These are phyloP conservation scores for Aquanectria penicillioides DNA, from an alignment of 2,329 filamentous ascomycete genomes.

Conservation along the genomic window DNA sequence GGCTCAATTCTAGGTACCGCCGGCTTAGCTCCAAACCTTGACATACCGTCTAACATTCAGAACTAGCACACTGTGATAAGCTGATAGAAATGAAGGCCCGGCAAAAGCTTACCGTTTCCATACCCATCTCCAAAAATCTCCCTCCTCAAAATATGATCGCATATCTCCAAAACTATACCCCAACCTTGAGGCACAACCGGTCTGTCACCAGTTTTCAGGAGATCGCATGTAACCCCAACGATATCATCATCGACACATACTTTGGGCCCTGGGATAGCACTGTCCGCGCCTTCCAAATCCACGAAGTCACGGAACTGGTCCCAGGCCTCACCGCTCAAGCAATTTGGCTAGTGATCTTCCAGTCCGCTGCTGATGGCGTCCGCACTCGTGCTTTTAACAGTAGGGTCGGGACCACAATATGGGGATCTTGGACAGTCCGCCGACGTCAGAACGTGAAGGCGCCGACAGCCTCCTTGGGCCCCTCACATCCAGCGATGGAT, in stretches of 20 bases:
- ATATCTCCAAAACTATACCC: slow-evolving; percentile 50
- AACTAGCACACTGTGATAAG: neutral
- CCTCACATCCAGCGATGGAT: slow-evolving; percentile 17
- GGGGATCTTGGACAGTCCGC: slow-evolving; percentile 45
- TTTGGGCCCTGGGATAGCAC: slow-evolving; percentile 48
- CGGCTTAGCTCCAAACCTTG: no score
- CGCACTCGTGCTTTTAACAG: slow-evolving; percentile 51
- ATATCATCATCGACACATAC: slow-evolving; percentile 50
- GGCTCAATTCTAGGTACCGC: no score
- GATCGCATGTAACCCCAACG: slow-evolving; percentile 42
- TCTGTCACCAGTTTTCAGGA: slow-evolving; percentile 46
- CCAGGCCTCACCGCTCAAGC: slow-evolving; percentile 51
- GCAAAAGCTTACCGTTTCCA: slow-evolving; percentile 36
- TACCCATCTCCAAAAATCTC: slow-evolving; percentile 50
- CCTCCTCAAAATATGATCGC: slow-evolving; percentile 47
- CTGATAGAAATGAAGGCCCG: neutral
- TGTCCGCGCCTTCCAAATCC: slow-evolving; percentile 41
- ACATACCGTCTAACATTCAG: no score
- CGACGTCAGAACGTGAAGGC: slow-evolving; percentile 10
- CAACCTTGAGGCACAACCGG: slow-evolving; percentile 52
- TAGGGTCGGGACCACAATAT: slow-evolving; percentile 48
- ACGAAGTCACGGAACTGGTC: slow-evolving; percentile 44
- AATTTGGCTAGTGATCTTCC: slow-evolving; percentile 53
- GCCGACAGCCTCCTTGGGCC: slow-evolving; percentile 15
- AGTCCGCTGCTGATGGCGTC: slow-evolving; percentile 50